These are phyloP conservation scores for Solanum corneliomulleri DNA, from an alignment of 257 asterid species.

Conservation along the genomic window DNA sequence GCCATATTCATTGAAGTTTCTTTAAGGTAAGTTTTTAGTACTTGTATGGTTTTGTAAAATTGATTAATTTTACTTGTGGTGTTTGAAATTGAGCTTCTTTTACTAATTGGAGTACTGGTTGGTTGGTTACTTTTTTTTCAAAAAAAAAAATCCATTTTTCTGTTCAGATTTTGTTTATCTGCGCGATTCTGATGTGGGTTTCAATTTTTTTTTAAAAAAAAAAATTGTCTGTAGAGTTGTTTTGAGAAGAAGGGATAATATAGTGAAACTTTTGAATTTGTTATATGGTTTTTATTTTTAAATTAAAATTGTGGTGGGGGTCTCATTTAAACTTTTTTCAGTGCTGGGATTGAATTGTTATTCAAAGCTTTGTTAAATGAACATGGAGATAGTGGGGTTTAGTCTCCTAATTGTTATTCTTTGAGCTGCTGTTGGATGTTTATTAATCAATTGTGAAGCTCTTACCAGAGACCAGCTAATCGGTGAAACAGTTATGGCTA, in stretches of 20 bases:
- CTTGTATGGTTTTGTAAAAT: neutral
- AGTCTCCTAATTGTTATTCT: neutral
- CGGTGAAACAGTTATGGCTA: neutral
- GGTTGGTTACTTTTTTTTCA: neutral
- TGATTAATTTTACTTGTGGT: neutral
- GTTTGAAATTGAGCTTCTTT: neutral
- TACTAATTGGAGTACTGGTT: neutral
- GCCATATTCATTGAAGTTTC: neutral
- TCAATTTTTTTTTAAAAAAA: too few relatives aligned
- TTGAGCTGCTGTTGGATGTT: neutral
- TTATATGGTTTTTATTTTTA: neutral
- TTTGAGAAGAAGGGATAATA: neutral
- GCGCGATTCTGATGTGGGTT: neutral
- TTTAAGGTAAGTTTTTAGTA: neutral
- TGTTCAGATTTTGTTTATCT: neutral
- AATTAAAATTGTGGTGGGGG: neutral
- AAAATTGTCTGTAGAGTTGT: neutral
- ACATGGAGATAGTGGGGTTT: neutral
- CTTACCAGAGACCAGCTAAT: neutral
- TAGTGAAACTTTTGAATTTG: neutral
- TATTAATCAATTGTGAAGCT: neutral
- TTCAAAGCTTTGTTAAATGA: neutral
- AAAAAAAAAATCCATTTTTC: neutral
- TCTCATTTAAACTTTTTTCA: neutral
- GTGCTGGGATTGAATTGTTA: neutral